phyloP scores from a whole-genome alignment of 1,284 basidiomycete genomes.

The Ustilago cynodontis region DNA sequence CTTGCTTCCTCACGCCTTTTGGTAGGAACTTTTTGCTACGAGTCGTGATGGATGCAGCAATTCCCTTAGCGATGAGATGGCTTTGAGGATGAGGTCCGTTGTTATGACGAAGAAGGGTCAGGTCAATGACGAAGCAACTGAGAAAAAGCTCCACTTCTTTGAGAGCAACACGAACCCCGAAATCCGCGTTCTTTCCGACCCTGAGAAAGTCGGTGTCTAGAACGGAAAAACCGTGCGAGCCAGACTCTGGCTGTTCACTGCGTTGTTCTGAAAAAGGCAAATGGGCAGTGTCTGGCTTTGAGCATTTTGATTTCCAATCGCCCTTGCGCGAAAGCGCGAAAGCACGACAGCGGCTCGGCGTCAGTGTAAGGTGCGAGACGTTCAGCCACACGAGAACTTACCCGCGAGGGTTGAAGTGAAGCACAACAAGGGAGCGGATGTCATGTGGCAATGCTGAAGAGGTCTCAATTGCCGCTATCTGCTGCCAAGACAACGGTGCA shows the following conservation, averaged over 20 bases:
- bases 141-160: background rate
- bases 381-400: constrained; percentile 8
- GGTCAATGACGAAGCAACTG: background rate
- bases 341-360: background rate
- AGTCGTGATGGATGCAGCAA: background rate
- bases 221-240: too few species aligned
- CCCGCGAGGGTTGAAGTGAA: too few species aligned
- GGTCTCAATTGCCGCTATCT: too few species aligned
- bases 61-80: too few species aligned
- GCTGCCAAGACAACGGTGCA: too few species aligned
- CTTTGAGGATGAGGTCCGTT: background rate
- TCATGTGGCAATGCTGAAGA: too few species aligned
- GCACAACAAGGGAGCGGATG: too few species aligned
- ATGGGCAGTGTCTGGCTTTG: background rate
- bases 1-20: background rate
- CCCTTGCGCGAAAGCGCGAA: background rate
- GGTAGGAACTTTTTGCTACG: too few species aligned
- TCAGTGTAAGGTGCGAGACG: background rate
- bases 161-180: constrained; percentile 1
- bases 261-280: background rate
- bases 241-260: too few species aligned
- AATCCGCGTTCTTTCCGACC: background rate
- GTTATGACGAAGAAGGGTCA: background rate
- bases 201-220: background rate
- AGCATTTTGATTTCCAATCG: constrained; percentile 11